These are phyloP conservation scores for Coprinopsis strossmayeri DNA, from an alignment of 768 basidiomycete species.

Conservation along the genomic window DNA sequence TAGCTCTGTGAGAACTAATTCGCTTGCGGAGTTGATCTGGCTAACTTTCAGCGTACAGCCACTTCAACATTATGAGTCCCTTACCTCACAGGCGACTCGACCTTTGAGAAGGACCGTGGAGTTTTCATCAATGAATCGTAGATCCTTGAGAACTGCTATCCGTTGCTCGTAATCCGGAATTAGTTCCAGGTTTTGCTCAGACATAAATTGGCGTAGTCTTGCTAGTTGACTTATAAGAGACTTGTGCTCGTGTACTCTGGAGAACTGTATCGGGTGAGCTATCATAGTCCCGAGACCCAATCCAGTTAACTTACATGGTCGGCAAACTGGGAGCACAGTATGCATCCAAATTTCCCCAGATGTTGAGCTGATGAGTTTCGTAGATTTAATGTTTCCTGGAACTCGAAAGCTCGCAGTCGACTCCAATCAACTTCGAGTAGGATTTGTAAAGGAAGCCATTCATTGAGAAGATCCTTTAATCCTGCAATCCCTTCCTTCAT, in stretches of 20 bases:
- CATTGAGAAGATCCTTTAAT: slow-evolving; percentile 44
- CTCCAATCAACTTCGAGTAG: slow-evolving; percentile 84
- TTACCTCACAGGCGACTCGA: slow-evolving; percentile 94
- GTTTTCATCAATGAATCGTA: slow-evolving; percentile 93
- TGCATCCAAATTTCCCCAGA: slow-evolving; percentile 42
- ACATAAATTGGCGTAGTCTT: slow-evolving; percentile 75
- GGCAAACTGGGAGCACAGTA: slow-evolving; percentile 59
- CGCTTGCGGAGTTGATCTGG: slow-evolving; percentile 98
- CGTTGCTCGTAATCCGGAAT: slow-evolving; percentile 97
- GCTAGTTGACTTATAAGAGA: slow-evolving; percentile 69
- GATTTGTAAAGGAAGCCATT: slow-evolving; percentile 42
- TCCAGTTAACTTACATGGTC: slow-evolving; percentile 55
- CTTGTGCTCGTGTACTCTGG: slow-evolving; percentile 67
- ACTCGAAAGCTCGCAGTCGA: slow-evolving; percentile 78
- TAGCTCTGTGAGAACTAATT: slow-evolving; percentile 92
- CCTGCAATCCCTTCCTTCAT: slow-evolving; percentile 51
- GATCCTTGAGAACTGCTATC: slow-evolving; percentile 81
- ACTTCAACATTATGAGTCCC: slow-evolving; percentile 6
- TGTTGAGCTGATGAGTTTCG: slow-evolving; percentile 44
- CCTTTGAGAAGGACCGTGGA: slow-evolving; percentile 95
- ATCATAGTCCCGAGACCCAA: slow-evolving; percentile 6
- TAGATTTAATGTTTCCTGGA: slow-evolving; percentile 72
- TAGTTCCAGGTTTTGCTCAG: slow-evolving; percentile 94
- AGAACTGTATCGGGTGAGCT: slow-evolving; percentile 48
- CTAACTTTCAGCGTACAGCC: neutral